Conservation (phyloP, 2,329 filamentous ascomycete genomes). For the Zymoseptoria passerinii region DNA sequence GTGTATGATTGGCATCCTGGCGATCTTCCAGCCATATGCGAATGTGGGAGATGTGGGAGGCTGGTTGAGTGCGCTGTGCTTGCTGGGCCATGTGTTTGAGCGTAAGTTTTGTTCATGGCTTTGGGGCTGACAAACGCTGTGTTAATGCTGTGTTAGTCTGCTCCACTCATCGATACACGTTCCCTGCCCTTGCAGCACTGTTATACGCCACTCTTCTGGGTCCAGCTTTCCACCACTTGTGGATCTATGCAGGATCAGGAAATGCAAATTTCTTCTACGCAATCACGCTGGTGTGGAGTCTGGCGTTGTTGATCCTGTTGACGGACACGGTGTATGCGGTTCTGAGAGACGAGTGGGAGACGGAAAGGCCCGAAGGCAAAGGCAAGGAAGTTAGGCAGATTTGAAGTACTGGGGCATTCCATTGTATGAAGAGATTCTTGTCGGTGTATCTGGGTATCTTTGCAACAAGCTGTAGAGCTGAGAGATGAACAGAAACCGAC, state of each 20-base stretch:
- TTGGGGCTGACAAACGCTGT: not conserved
- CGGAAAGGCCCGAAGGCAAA: slow-evolving; percentile 79
- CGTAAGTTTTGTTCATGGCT: slow-evolving; percentile 40
- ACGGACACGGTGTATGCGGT: slow-evolving; percentile 84
- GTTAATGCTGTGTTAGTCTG: slow-evolving; percentile 51
- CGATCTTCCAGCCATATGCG: slow-evolving; percentile 95
- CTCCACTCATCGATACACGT: slow-evolving; percentile 63
- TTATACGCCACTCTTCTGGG: slow-evolving; percentile 84
- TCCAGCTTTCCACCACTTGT: slow-evolving; percentile 91
- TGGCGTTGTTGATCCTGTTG: slow-evolving; percentile 78
- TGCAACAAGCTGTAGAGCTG: not conserved
- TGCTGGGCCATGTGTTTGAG: slow-evolving; percentile 88
- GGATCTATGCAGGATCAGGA: slow-evolving; percentile 95
- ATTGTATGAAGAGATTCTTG: not conserved
- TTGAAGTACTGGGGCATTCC: slow-evolving; percentile 30
- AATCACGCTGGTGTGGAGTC: slow-evolving; percentile 95
- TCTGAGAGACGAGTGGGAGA: slow-evolving; percentile 86
- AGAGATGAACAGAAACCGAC: not conserved
- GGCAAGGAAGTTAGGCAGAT: slow-evolving; percentile 84
- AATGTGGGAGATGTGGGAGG: slow-evolving; percentile 83
- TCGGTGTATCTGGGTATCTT: not conserved
- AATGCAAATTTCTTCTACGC: slow-evolving; percentile 99
- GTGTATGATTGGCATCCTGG: slow-evolving; percentile 79
- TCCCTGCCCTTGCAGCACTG: slow-evolving; percentile 72
- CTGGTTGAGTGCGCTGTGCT: slow-evolving; percentile 71